Evolutionary conservation across 495 filamentous ascomycete species (phyloP).

Genomic region (Aspergillus incahuasiensis): DNA sequence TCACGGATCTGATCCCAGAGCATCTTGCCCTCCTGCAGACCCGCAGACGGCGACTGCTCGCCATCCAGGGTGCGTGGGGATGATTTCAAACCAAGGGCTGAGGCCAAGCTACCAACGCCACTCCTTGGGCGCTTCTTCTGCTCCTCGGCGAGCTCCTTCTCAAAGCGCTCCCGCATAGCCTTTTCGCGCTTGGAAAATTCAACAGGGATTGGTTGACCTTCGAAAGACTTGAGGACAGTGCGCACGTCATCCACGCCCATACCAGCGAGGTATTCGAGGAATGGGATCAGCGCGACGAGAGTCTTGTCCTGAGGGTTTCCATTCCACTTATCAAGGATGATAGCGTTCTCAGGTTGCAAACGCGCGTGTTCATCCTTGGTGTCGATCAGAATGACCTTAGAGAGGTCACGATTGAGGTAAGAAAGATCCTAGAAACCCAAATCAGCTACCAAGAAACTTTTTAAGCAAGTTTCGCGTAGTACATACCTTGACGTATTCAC

Average conservation of each 20-base stretch:
- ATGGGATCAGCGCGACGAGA: conserved; percentile 83
- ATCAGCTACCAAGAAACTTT: not conserved
- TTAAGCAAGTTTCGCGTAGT: not conserved
- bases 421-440: conserved; percentile 67
- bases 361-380: conserved; percentile 74
- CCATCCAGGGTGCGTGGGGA: conserved; percentile 50
- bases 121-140: conserved; percentile 55
- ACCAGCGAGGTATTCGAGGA: conserved; percentile 93
- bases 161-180: conserved; percentile 70
- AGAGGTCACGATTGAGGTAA: conserved; percentile 91
- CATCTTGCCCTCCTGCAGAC: conserved; percentile 87
- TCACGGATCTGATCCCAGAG: conserved; percentile 88
- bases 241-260: conserved; percentile 86
- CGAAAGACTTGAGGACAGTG: conserved; percentile 78
- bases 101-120: conserved; percentile 58
- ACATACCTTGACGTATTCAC: conserved; percentile 90
- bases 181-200: conserved; percentile 91
- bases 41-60: conserved; percentile 65
- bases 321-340: conserved; percentile 84
- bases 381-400: conserved; percentile 90
- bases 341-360: conserved; percentile 87
- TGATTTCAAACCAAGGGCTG: conserved; percentile 68
- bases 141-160: conserved; percentile 69
- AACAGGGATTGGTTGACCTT: conserved; percentile 75
- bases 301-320: conserved; percentile 77